Percentiles rank a stretch among this genome's conserved stretches.
Conservation (phyloP, 1,284 basidiomycete genomes). For the Farysia itapuensis region DNA sequence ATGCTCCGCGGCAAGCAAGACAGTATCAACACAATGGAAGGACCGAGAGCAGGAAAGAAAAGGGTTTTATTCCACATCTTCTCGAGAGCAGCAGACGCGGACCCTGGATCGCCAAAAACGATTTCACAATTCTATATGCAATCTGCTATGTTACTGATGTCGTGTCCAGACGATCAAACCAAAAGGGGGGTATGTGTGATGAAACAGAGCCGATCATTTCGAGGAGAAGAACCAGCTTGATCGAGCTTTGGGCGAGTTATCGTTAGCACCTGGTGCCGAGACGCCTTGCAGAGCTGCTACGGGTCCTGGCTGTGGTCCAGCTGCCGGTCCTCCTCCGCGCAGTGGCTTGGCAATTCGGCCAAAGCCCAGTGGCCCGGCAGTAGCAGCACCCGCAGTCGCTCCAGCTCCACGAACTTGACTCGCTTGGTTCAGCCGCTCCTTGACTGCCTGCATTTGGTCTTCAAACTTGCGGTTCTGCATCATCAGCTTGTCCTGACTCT, state of each 20-base stretch:
- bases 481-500: slow-evolving; percentile 86
- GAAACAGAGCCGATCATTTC: too few relatives aligned
- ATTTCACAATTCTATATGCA: too few relatives aligned
- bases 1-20: too few relatives aligned
- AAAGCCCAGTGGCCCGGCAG: slow-evolving; percentile 71
- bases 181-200: too few relatives aligned
- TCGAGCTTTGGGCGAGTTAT: slow-evolving; percentile 44
- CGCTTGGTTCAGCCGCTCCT: slow-evolving; percentile 86
- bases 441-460: slow-evolving; percentile 83
- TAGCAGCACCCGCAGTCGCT: slow-evolving; percentile 12
- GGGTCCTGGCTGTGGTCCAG: slow-evolving; percentile 30
- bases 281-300: slow-evolving; percentile 29
- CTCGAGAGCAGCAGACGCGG: too few relatives aligned
- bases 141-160: too few relatives aligned
- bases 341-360: slow-evolving; percentile 95
- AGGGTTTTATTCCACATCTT: too few relatives aligned
- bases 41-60: too few relatives aligned
- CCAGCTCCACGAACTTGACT: slow-evolving; percentile 68
- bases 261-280: slow-evolving; percentile 9
- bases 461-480: slow-evolving; percentile 95
- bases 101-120: too few relatives aligned
- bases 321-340: slow-evolving; percentile 70
- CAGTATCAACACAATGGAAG: too few relatives aligned
- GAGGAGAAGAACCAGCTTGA: slow-evolving; percentile 52
- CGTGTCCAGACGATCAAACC: too few relatives aligned